Evolutionary conservation across 495 filamentous ascomycete genomes (phyloP).

Genomic region (Schizothecium vesticola): DNA sequence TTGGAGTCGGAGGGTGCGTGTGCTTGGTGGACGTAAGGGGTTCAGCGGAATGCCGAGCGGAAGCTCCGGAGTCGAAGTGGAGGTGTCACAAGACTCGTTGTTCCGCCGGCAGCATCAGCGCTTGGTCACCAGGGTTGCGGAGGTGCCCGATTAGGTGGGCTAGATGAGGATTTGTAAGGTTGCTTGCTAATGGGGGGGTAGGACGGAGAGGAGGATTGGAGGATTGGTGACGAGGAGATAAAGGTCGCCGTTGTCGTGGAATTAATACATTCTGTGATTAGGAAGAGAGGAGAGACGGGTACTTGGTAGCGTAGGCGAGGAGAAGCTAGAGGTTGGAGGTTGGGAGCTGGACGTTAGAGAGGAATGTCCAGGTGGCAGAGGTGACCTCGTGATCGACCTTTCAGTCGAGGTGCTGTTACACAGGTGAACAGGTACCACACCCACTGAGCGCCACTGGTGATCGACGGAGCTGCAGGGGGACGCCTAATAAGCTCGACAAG

Average conservation of each 20-base stretch:
- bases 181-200: background rate
- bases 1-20: background rate
- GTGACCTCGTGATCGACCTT: background rate
- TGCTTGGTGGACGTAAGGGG: background rate
- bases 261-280: background rate
- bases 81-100: background rate
- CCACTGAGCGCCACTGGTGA: background rate
- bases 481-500: background rate
- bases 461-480: background rate
- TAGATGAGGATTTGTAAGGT: background rate
- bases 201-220: background rate
- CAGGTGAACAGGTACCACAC: background rate
- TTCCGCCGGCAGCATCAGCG: background rate
- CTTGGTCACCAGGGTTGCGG: background rate
- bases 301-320: background rate
- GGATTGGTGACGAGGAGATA: background rate
- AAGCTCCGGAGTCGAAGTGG: background rate
- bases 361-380: background rate
- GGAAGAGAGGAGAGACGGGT: background rate
- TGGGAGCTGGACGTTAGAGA: background rate
- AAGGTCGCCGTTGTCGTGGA: background rate
- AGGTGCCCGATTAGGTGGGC: background rate
- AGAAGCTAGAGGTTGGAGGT: background rate
- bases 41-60: background rate
- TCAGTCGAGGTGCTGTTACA: background rate